Base-by-base conservation (phyloP, 257 asterid genomes). In the Petunia secreta region DNA sequence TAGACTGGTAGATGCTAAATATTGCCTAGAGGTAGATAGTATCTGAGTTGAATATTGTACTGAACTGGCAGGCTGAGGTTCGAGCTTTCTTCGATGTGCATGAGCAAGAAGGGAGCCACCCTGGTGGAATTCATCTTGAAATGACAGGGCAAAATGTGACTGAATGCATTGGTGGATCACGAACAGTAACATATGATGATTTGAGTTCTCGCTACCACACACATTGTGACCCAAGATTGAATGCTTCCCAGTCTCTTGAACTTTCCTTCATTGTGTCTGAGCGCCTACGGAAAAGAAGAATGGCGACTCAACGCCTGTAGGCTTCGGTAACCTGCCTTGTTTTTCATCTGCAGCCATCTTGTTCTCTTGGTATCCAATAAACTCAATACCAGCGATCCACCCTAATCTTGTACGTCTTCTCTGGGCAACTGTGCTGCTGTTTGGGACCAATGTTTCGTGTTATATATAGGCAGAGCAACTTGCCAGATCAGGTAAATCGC, bases 131-230 rank as follows among this genome's bases (percentile, higher is more conserved):
- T 80, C 97, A 93, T 80, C 91, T 90, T 14, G 97, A 93, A 81
- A 91, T 93, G 97, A 91, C 97, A 0, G 97, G 97, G 44, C 97
- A 91, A 68, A 93, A 93, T 40, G 97, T 93, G 86, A 93, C 97
- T 0, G 97, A 92, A 15, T 92, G 97, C 82, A 92, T 91, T 59
- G 97, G 97, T 10, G 97, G 97, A 54, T 92, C 97, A 37, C 83
- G 96, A 80, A 92, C 96, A 0, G 94, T 92, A 54, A 91, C 97
- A 3, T 92, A 59, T 34, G 94, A 91, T 44, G 97, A 92, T 46
- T 80, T 91, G 82, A 84, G 96, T 90, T 92, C 97, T 14, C 95
- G 97, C 58, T 92, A 91, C 87, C 96, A 89, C 89, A 92, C 97
- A 38, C 97, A 92, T 78, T 92, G 97, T 39, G 97, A 92, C 55